Base-by-base conservation (phyloP, 805 yeast genomes). In the Myxozyma monticola region DNA sequence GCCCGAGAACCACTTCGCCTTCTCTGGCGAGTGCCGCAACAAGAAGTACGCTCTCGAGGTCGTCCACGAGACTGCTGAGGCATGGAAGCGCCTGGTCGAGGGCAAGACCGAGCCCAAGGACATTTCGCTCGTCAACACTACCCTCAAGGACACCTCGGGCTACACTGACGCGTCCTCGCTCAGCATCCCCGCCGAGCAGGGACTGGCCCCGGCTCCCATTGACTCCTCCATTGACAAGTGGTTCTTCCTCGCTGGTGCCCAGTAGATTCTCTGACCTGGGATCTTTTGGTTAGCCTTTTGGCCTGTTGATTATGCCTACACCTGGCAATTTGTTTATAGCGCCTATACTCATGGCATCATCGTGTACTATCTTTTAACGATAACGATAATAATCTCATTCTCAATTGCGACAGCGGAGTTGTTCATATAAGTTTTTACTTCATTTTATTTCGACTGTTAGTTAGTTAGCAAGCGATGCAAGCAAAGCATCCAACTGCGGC, bases 201-300 rank as follows among this genome's bases (percentile, higher is more conserved):
- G 79, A 62, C 80, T 85, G 60, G 71, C 75, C 60, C 79, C 90
- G 59, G 96, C 95, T 59, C 95, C 96, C 72, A 88, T 93, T 71
- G 99, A 91, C 78, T 81, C 86, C 74, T 88, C 96, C 49, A 76
- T 91, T 69, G 98, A 91, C 80, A 91, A 91, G 77, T 91, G 99
- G 99, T 91, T 93, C 81, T 91, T 82, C 83, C 91, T 91, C 68
- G 88, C 76, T 43, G 76, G 76, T 15, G 50, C 43, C 41, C 52
- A 52, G 49, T 52, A 48, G n/a, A n/a, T n/a, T n/a, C n/a, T n/a
- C n/a, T n/a, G n/a, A 31, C n/a, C 26, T 15, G 14, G 9, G 20
- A 26, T 20, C 24, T 18, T 9, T 34, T 25, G 21, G 18, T 15
- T 17, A 17, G 9, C 33, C 12, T 12, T 44, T 20, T 31, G n/a